Conservation (phyloP, 495 filamentous ascomycete species). For the Aspergillus mulundensis region DNA sequence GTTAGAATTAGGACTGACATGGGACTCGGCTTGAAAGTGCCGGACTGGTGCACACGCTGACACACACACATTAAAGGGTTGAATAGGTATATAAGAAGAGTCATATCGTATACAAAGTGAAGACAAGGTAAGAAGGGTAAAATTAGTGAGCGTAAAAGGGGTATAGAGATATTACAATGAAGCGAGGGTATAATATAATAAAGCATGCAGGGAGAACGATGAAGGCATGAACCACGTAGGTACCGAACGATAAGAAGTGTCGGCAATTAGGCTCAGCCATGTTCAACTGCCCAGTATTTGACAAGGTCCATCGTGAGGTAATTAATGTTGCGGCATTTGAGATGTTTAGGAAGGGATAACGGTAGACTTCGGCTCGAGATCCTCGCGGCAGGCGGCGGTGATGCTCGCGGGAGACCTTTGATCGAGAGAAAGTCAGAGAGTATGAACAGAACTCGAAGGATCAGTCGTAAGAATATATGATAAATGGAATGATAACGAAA, state of each 20-base stretch:
- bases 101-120: neutral
- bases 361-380: neutral
- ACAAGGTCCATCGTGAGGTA: neutral
- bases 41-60: neutral
- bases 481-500: slow-evolving; percentile 6
- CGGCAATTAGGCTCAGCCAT: neutral
- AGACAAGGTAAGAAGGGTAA: neutral
- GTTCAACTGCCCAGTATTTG: neutral
- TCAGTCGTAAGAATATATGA: slow-evolving; percentile 10
- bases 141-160: neutral
- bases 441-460: neutral
- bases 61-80: neutral
- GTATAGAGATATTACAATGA: neutral
- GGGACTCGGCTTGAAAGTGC: neutral
- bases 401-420: neutral
- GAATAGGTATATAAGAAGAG: slow-evolving; percentile 4
- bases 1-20: slow-evolving; percentile 1
- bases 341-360: neutral
- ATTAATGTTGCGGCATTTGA: neutral
- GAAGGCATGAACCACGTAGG: neutral
- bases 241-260: neutral
- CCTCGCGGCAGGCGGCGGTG: neutral
- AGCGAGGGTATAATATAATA: slow-evolving; percentile 1
- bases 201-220: neutral
- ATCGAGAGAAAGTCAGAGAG: neutral